phyloP scores from a whole-genome alignment of 306 rosid genomes.

The Quercus ilex region DNA sequence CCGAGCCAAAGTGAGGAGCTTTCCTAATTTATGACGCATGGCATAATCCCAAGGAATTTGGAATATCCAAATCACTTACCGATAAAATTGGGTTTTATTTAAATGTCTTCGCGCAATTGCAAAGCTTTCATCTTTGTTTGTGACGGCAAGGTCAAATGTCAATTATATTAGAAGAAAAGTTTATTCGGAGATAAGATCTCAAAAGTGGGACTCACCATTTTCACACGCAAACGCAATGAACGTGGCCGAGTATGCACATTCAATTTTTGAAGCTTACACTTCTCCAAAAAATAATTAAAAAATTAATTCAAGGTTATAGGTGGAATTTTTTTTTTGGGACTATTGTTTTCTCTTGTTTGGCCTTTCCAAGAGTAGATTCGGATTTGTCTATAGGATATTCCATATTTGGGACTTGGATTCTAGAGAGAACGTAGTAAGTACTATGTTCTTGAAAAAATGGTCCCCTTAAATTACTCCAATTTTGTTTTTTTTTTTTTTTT shows the following conservation, averaged over 20 bases:
- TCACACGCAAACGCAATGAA: neutral
- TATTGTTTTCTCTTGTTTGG: neutral
- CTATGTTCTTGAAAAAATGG: neutral
- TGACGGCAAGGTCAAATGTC: neutral
- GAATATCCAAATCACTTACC: slow-evolving; percentile 42
- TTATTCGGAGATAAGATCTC: neutral
- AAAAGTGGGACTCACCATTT: neutral
- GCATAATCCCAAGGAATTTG: slow-evolving; percentile 48
- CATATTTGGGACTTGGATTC: neutral
- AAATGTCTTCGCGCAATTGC: neutral
- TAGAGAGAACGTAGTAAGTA: neutral
- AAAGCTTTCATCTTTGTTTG: neutral
- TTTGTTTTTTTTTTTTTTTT: neutral
- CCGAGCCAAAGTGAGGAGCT: neutral
- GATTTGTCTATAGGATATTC: slow-evolving; percentile 21
- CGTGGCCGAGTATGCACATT: neutral
- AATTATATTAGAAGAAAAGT: no score
- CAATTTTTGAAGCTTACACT: neutral
- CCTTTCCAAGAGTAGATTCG: slow-evolving; percentile 4
- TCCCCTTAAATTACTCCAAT: neutral
- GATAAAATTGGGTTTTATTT: neutral
- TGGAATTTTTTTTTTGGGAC: neutral
- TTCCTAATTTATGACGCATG: slow-evolving; percentile 27
- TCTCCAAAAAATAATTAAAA: neutral
- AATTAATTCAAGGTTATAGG: neutral